phyloP scores from a whole-genome alignment of 441 rosid genomes.

The Populus tomentosa region DNA sequence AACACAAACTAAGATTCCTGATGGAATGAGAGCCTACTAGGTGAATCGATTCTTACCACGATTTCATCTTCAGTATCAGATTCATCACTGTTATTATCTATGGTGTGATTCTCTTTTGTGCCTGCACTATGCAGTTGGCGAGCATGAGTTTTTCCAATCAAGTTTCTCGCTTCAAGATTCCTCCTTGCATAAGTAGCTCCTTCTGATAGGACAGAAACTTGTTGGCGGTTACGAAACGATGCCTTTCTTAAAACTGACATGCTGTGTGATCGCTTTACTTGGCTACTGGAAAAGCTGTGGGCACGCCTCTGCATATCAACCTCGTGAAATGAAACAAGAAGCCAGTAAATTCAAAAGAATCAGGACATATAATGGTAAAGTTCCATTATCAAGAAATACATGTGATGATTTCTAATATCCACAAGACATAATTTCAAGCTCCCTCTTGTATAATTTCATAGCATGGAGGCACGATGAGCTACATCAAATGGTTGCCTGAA shows the following conservation, averaged over 20 bases:
- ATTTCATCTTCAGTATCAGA: constrained; percentile 51
- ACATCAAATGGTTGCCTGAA: too few relatives aligned
- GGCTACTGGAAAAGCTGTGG: constrained; percentile 28
- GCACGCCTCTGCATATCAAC: constrained; percentile 35
- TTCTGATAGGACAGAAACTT: constrained; percentile 48
- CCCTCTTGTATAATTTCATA: neutral
- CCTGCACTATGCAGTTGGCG: too few relatives aligned
- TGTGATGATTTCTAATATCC: neutral
- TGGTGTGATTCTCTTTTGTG: constrained; percentile 19
- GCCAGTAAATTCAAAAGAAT: neutral
- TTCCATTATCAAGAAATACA: neutral
- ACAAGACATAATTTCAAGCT: too few relatives aligned
- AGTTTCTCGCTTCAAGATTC: too few relatives aligned
- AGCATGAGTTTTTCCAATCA: too few relatives aligned
- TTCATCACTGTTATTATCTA: constrained; percentile 52
- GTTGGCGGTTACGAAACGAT: constrained; percentile 16
- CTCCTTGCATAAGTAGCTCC: too few relatives aligned
- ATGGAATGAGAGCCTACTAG: too few relatives aligned
- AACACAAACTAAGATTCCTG: constrained; percentile 16
- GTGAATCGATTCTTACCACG: constrained; percentile 60
- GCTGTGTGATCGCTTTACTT: constrained; percentile 33
- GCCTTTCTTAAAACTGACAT: constrained; percentile 33
- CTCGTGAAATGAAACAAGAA: constrained; percentile 22
- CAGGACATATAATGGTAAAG: neutral
- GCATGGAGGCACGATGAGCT: neutral